Evolutionary conservation across 768 basidiomycete species (phyloP), one percentile per base, ranked within the genome.

Genomic region (Phylloporus sp.): DNA sequence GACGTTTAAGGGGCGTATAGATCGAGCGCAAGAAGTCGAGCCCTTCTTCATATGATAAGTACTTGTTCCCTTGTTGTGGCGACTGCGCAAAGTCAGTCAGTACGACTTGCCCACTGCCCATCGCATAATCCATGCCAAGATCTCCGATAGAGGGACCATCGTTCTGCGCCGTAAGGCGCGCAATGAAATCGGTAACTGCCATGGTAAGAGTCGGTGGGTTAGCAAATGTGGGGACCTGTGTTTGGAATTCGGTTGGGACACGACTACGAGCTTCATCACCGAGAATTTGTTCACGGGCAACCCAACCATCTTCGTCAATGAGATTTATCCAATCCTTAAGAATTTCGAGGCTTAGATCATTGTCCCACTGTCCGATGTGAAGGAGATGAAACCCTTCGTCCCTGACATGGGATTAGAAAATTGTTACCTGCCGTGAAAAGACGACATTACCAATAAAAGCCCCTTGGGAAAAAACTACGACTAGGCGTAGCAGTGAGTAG

Each of bases 301-400:
- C 90, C 95, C 95, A 98, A 2, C 95, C 95, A 58, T 97, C 81
- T 31, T 89, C 88, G 64, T 98, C 93, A 49, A 97, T 91, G 41
- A 97, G 78, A 55, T 84, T 73, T 45, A 97, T 83, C 95, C 95
- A 98, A 55, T 84, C 81, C 62, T 84, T 85, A 34, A 98, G 73
- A 52, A 98, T 97, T 64, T 93, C 88, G 27, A 97, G 76, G 59
- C 93, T 85, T 49, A 97, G 81, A 60, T 91, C 92, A 53, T 86
- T 92, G 63, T 98, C 95, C 88, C 89, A 95, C 61, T 85, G 83
- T 16, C 92, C 92, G 40, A 98, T 90, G 58, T 95, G 86, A 29
- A 93, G 70, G 27, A 97, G 71, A 70, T 98, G 95, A 76, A 98
- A 98, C 2, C 95, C 95, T 70, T 98, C 95, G 68, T 98, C 95